Conservation (phyloP, 306 rosid genomes). For the Echinosophora koreensis region DNA sequence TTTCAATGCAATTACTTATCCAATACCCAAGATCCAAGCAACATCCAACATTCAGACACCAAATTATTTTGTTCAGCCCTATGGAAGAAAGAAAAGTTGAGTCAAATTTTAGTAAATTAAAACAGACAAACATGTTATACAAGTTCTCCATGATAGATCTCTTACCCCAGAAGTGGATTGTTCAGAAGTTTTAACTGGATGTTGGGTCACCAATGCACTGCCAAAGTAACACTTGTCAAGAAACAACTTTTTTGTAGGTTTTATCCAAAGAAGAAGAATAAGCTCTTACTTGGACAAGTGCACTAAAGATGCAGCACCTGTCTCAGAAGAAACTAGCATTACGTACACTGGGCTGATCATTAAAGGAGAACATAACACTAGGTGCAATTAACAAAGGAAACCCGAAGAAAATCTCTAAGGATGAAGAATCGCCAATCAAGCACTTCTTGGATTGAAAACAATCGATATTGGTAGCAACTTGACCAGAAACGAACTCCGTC, state of each 20-base stretch:
- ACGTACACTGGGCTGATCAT: conserved; percentile 84
- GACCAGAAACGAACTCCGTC: conserved; percentile 75
- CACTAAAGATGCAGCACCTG: conserved; percentile 88
- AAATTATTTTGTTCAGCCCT: conserved; percentile 65
- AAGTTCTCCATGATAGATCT: neutral
- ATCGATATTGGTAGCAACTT: conserved; percentile 82
- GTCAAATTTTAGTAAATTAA: conserved; percentile 12
- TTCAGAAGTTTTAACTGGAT: conserved; percentile 62
- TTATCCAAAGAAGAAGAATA: conserved; percentile 22
- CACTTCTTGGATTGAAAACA: conserved; percentile 96
- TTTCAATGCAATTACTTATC: conserved; percentile 52
- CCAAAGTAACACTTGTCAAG: conserved; percentile 42
- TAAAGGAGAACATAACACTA: conserved; percentile 73
- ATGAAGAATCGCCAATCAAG: conserved; percentile 94
- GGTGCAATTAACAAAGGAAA: conserved; percentile 98
- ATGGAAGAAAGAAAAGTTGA: conserved; percentile 42
- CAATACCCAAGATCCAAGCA: conserved; percentile 61
- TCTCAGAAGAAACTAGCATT: conserved; percentile 80
- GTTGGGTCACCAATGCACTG: conserved; percentile 85
- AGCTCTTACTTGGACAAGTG: conserved; percentile 76
- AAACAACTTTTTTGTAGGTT: conserved; percentile 18
- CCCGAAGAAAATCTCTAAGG: conserved; percentile 91
- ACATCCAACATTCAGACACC: conserved; percentile 59
- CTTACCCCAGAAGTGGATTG: conserved; percentile 73
- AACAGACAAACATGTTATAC: neutral